These are phyloP conservation scores for Aspergillus jensenii DNA, from an alignment of 2,329 filamentous ascomycete genomes.

Conservation along the genomic window DNA sequence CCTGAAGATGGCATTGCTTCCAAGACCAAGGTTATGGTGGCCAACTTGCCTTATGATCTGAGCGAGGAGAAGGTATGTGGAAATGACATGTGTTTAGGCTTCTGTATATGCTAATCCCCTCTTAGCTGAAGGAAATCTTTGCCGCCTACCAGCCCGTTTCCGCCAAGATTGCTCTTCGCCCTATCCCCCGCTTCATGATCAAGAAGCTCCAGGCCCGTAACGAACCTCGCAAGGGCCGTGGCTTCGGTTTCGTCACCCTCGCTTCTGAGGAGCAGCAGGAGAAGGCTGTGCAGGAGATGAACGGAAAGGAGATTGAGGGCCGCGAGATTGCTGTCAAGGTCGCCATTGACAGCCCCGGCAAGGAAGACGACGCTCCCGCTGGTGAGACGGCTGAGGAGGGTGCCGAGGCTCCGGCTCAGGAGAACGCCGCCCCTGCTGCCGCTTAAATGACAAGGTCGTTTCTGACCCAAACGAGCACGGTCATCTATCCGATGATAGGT, in stretches of 20 bases:
- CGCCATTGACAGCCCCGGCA: constrained; percentile 98
- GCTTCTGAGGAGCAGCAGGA: constrained; percentile 93
- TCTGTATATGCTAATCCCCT: constrained; percentile 25
- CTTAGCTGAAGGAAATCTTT: constrained; percentile 95
- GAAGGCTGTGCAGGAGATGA: constrained; percentile 98
- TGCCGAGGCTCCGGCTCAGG: constrained; percentile 41
- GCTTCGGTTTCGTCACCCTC: constrained; percentile 97
- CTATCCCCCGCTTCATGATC: constrained; percentile 99
- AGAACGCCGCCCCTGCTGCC: constrained; percentile 42
- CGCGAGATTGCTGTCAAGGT: constrained; percentile 99
- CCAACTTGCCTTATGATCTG: constrained; percentile 97
- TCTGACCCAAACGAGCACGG: constrained; percentile 19
- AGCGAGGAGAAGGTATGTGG: constrained; percentile 85
- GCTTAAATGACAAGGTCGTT: constrained; percentile 33
- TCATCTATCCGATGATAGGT: neutral
- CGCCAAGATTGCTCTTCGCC: constrained; percentile 97
- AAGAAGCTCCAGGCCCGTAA: constrained; percentile 99
- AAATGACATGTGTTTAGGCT: neutral
- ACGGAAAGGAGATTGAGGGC: constrained; percentile 98
- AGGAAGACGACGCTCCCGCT: constrained; percentile 77
- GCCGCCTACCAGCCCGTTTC: constrained; percentile 85
- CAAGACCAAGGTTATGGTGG: constrained; percentile 99
- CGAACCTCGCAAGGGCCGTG: constrained; percentile 97
- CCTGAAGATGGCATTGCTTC: constrained; percentile 96
- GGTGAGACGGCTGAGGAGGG: constrained; percentile 44